A percentile compares a stretch with the other conserved stretches of the same genome.
Conservation (phyloP, 352 stramenopile genomes). For the Globisporangium heterothallicum region DNA sequence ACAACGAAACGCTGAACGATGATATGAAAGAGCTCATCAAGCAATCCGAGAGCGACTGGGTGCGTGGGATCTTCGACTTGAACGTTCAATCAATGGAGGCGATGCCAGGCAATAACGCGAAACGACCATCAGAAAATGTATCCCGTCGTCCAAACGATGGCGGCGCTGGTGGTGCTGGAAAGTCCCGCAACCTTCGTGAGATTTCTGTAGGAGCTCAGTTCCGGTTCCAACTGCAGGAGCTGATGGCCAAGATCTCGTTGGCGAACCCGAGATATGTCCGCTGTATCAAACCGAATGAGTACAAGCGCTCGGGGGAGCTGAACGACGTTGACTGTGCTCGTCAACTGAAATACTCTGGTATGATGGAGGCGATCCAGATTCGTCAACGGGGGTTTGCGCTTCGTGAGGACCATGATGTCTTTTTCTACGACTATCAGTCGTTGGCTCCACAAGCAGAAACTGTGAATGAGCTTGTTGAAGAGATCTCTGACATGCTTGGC, state of each 20-base stretch:
- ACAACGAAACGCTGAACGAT: conserved; percentile 96
- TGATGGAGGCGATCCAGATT: conserved; percentile 91
- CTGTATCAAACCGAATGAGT: conserved; percentile 87
- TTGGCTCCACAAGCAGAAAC: conserved; percentile 79
- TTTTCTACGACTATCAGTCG: conserved; percentile 89
- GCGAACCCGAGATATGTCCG: conserved; percentile 86
- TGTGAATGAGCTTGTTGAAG: conserved; percentile 75
- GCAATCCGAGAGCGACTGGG: conserved; percentile 76
- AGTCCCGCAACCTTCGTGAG: conserved; percentile 81
- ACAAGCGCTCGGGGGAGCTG: conserved; percentile 71
- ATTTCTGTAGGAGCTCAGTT: conserved; percentile 86
- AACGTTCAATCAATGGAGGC: conserved; percentile 84
- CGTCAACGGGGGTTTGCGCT: conserved; percentile 84
- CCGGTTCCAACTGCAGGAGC: conserved; percentile 82
- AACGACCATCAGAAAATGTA: conserved; percentile 55
- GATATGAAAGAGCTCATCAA: conserved; percentile 92
- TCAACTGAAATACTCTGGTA: conserved; percentile 88
- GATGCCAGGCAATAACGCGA: conserved; percentile 62
- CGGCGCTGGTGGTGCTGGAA: conserved; percentile 40
- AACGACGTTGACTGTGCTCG: conserved; percentile 81
- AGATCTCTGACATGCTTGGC: conserved; percentile 82
- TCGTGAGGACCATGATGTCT: conserved; percentile 86
- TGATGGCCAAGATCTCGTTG: conserved; percentile 88
- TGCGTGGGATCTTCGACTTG: conserved; percentile 81
- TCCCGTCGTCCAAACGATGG: conserved; percentile 53